These are phyloP conservation scores for Fusarium sublunatum DNA, from an alignment of 2,329 filamentous ascomycete genomes.

Conservation along the genomic window DNA sequence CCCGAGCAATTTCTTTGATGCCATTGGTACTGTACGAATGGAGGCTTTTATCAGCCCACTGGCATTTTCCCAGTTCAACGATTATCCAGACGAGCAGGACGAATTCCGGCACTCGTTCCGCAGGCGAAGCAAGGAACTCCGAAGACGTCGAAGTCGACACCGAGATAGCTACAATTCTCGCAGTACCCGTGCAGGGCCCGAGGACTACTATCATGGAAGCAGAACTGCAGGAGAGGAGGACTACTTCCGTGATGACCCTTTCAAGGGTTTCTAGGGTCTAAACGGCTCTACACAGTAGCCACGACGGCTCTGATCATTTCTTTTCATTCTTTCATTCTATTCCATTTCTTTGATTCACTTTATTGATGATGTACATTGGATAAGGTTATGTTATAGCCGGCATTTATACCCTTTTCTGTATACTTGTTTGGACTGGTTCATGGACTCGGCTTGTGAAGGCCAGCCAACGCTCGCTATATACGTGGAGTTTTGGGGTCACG, in stretches of 20 bases:
- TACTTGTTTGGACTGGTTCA: conserved; percentile 30
- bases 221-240: conserved; percentile 65
- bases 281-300: conserved; percentile 7
- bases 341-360: conserved; percentile 34
- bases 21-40: conserved; percentile 93
- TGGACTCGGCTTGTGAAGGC: conserved; percentile 4
- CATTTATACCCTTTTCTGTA: conserved; percentile 44
- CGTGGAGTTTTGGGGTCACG: conserved; percentile 31
- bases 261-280: conserved; percentile 66
- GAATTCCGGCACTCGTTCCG: conserved; percentile 61
- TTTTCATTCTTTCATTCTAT: background rate
- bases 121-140: conserved; percentile 66
- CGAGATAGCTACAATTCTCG: conserved; percentile 64
- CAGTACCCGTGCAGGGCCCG: conserved; percentile 56
- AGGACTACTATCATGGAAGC: conserved; percentile 62
- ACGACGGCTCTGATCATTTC: conserved; percentile 15
- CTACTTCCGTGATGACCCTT: conserved; percentile 69
- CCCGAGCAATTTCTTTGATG: conserved; percentile 79
- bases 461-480: conserved; percentile 24
- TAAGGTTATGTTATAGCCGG: conserved; percentile 21
- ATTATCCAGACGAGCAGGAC: conserved; percentile 62
- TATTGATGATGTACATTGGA: conserved; percentile 20
- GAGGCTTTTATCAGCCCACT: conserved; percentile 89
- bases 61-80: conserved; percentile 60
- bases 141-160: conserved; percentile 65